phyloP scores from a whole-genome alignment of 495 filamentous ascomycete genomes.

The Aspergillus cavernicola region DNA sequence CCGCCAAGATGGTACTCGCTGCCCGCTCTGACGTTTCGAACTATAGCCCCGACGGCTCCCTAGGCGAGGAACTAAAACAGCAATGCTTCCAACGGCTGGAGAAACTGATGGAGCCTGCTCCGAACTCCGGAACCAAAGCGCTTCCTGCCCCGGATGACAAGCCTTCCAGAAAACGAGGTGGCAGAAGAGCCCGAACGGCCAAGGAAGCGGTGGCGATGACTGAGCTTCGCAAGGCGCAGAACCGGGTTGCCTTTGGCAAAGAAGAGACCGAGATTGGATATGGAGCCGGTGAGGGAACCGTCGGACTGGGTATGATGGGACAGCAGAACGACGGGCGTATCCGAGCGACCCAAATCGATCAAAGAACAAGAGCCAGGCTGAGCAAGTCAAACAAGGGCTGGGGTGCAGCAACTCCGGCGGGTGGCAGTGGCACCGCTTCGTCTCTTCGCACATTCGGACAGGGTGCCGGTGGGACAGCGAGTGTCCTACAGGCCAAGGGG shows the following conservation, averaged over 20 bases:
- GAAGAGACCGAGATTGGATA: conserved; percentile 95
- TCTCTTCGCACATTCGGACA: conserved; percentile 75
- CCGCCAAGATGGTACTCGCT: conserved; percentile 88
- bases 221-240: conserved; percentile 92
- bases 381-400: conserved; percentile 96
- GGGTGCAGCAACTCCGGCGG: conserved; percentile 68
- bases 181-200: conserved; percentile 84
- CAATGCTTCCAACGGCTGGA: conserved; percentile 86
- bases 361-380: conserved; percentile 85
- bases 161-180: conserved; percentile 87
- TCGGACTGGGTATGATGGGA: conserved; percentile 93
- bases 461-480: conserved; percentile 53
- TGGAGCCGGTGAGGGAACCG: conserved; percentile 78
- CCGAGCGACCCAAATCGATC: conserved; percentile 83
- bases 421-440: conserved; percentile 59
- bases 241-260: conserved; percentile 92
- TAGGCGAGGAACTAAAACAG: conserved; percentile 77
- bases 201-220: conserved; percentile 98
- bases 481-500: conserved; percentile 68
- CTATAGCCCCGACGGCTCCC: conserved; percentile 72
- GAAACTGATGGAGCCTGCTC: conserved; percentile 90
- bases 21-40: conserved; percentile 88
- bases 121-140: conserved; percentile 82
- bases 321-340: conserved; percentile 82
- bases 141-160: conserved; percentile 96